Conservation (phyloP, 1,284 basidiomycete genomes). For the Gomphus bonarii region DNA sequence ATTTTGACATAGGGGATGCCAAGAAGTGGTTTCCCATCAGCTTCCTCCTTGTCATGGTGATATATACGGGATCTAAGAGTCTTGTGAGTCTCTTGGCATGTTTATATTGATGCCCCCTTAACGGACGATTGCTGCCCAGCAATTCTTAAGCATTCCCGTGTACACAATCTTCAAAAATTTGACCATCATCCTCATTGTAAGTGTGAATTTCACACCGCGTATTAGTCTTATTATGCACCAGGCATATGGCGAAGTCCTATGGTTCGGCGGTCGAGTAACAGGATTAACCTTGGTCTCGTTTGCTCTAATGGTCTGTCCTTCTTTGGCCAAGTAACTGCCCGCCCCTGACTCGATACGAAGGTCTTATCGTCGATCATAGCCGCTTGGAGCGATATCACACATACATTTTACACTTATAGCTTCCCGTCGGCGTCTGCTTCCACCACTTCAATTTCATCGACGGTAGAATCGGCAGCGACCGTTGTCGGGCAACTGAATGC, state of each 20-base stretch:
- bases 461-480: constrained; percentile 32
- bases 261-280: constrained; percentile 91
- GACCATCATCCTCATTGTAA: constrained; percentile 94
- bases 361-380: constrained; percentile 92
- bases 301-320: constrained; percentile 70
- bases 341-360: constrained; percentile 27
- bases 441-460: constrained; percentile 29
- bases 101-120: background rate
- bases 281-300: constrained; percentile 85
- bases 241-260: constrained; percentile 97
- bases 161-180: constrained; percentile 99
- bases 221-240: constrained; percentile 20
- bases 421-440: constrained; percentile 31
- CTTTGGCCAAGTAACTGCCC: background rate
- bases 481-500: constrained; percentile 55
- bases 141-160: constrained; percentile 88
- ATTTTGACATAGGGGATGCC: constrained; percentile 79
- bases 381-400: constrained; percentile 84
- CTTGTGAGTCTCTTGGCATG: constrained; percentile 48
- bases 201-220: constrained; percentile 21
- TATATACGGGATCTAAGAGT: constrained; percentile 97
- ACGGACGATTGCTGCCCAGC: constrained; percentile 35
- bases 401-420: constrained; percentile 17
- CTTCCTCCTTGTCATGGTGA: constrained; percentile 85
- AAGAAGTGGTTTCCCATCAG: constrained; percentile 95